Conservation (phyloP, 495 filamentous ascomycete species). For the Tuber umbilicatum region DNA sequence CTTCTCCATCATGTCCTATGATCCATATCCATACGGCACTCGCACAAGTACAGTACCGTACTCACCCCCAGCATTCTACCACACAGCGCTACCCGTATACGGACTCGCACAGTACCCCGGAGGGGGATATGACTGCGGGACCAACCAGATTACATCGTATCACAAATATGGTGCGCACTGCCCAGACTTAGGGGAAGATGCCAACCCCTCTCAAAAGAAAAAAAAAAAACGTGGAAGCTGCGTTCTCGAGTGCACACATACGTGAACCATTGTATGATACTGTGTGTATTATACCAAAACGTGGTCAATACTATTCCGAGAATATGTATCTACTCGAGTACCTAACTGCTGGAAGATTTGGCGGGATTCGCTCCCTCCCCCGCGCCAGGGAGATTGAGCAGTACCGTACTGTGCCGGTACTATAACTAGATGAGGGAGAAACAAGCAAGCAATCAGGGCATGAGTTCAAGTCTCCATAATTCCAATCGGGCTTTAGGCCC, state of each 20-base stretch:
- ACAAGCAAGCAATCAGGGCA: slow-evolving; percentile 13
- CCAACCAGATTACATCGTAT: neutral
- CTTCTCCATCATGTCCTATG: neutral
- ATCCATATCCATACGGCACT: neutral
- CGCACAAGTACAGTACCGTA: no score
- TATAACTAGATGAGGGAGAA: neutral
- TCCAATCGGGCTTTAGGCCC: slow-evolving; percentile 27
- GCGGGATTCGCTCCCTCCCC: slow-evolving; percentile 24
- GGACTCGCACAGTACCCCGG: slow-evolving; percentile 1
- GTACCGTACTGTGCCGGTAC: neutral
- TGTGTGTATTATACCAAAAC: slow-evolving; percentile 22
- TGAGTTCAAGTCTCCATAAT: slow-evolving; percentile 17
- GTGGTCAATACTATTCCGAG: slow-evolving; percentile 26
- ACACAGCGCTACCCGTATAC: neutral
- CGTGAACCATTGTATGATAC: neutral
- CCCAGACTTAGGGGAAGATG: neutral
- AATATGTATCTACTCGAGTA: slow-evolving; percentile 4
- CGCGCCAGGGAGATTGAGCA: slow-evolving; percentile 9
- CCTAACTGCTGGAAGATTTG: neutral
- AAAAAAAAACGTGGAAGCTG: neutral
- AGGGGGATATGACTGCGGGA: neutral
- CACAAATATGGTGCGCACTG: neutral
- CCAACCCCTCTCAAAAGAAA: neutral
- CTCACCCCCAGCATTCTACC: neutral
- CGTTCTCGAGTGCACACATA: neutral